Evolutionary conservation across 768 basidiomycete species (phyloP).

Genomic region (Amanita subjunquillea): DNA sequence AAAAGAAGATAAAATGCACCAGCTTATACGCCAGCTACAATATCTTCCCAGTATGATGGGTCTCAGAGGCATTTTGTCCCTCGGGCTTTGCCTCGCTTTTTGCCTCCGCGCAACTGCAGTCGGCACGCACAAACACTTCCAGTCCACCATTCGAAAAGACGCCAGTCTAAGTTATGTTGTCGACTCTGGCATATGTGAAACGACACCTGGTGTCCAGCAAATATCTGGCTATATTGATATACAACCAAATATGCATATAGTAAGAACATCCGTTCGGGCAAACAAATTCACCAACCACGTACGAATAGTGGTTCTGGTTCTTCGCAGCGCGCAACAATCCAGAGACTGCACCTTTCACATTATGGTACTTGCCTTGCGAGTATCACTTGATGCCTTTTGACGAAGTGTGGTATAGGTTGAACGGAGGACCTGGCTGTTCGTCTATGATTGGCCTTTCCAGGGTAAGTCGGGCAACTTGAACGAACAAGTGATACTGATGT

Average conservation of each 20-base stretch:
- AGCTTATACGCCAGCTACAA: neutral
- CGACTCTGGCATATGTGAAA: constrained; percentile 57
- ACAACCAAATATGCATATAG: constrained; percentile 49
- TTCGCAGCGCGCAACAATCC: constrained; percentile 53
- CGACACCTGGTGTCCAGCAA: constrained; percentile 48
- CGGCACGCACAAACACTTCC: constrained; percentile 8
- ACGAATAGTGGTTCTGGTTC: constrained; percentile 61
- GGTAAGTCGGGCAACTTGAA: too few relatives aligned
- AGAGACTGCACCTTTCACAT: constrained; percentile 53
- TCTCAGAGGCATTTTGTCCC: neutral
- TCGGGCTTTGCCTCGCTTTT: neutral
- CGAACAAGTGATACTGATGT: neutral
- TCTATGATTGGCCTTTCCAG: constrained; percentile 61
- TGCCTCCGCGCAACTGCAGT: neutral
- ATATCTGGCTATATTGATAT: constrained; percentile 56
- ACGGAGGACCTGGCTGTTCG: constrained; percentile 54
- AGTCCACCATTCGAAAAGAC: constrained; percentile 13
- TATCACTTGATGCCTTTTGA: neutral
- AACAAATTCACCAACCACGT: neutral
- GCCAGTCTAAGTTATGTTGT: constrained; percentile 36
- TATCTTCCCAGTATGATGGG: neutral
- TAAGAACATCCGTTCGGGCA: constrained; percentile 9
- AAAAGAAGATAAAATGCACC: neutral
- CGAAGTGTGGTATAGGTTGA: constrained; percentile 28
- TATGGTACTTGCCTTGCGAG: constrained; percentile 32